phyloP scores from a whole-genome alignment of 2,329 filamentous ascomycete species.

The Calonectria henricotiae region DNA sequence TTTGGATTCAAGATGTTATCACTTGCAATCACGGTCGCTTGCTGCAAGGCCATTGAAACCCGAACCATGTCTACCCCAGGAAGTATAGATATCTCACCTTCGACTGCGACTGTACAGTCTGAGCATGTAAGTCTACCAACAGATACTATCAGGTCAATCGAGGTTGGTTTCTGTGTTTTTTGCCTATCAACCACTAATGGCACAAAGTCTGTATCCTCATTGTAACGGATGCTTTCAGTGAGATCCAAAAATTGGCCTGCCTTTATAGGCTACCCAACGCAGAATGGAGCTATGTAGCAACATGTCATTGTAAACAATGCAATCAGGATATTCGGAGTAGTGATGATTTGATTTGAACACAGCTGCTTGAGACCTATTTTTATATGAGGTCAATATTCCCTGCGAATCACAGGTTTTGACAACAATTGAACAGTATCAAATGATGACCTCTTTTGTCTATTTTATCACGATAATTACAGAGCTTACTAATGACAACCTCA shows the following conservation, averaged over 20 bases:
- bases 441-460: background rate
- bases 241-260: constrained; percentile 34
- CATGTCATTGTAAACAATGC: constrained; percentile 27
- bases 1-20: background rate
- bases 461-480: background rate
- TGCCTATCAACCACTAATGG: background rate
- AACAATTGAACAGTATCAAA: background rate
- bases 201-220: constrained; percentile 21
- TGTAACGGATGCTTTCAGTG: constrained; percentile 32
- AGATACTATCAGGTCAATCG: background rate
- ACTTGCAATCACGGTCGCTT: constrained; percentile 27
- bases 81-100: background rate
- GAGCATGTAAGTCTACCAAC: constrained; percentile 32
- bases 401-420: background rate
- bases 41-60: constrained; percentile 20
- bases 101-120: constrained; percentile 22
- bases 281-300: constrained; percentile 37
- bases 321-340: background rate
- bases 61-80: constrained; percentile 7
- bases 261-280: constrained; percentile 34
- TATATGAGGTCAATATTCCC: background rate
- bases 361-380: too few species aligned
- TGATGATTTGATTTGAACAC: background rate
- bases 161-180: background rate
- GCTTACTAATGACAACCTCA: background rate